phyloP scores from a whole-genome alignment of 805 yeast species.

The Torulaspora microellipsoides region DNA sequence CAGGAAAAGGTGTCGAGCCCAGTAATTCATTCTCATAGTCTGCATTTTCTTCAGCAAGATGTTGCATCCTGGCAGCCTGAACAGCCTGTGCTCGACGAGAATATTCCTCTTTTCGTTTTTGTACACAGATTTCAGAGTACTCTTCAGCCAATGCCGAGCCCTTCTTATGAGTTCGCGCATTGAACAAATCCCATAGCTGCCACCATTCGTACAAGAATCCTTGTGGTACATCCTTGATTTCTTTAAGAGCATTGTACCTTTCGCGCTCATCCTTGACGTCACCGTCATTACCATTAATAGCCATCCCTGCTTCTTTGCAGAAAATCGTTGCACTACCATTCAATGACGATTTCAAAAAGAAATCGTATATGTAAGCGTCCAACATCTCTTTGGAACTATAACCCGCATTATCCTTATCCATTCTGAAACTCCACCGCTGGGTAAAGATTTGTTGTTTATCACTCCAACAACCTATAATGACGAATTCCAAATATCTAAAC shows the following conservation, averaged over 20 bases:
- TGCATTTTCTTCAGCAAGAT: slow-evolving; percentile 37
- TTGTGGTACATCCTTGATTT: slow-evolving; percentile 66
- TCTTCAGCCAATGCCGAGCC: slow-evolving; percentile 62
- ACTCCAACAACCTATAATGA: too few relatives aligned
- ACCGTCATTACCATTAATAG: slow-evolving; percentile 14
- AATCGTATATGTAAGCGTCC: slow-evolving; percentile 85
- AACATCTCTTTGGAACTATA: slow-evolving; percentile 45
- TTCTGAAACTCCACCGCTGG: too few relatives aligned
- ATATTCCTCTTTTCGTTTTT: slow-evolving; percentile 58
- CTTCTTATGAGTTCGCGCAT: slow-evolving; percentile 67
- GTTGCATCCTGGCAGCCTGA: slow-evolving; percentile 44
- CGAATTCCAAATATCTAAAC: too few relatives aligned
- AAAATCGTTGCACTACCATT: slow-evolving; percentile 70
- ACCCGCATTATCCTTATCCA: slow-evolving; percentile 4
- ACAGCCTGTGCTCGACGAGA: slow-evolving; percentile 42
- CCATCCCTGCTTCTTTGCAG: slow-evolving; percentile 68
- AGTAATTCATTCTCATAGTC: slow-evolving; percentile 35
- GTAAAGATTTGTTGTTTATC: too few relatives aligned
- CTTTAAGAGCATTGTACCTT: slow-evolving; percentile 12
- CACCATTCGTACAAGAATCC: slow-evolving; percentile 93
- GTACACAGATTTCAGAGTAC: slow-evolving; percentile 59
- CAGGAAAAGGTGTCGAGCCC: slow-evolving; percentile 21
- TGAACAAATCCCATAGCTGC: slow-evolving; percentile 92
- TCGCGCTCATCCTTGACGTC: background rate
- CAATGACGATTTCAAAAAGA: slow-evolving; percentile 67